Evolutionary conservation across 805 yeast species (phyloP).

Genomic region (Kodamaea leandrae): DNA sequence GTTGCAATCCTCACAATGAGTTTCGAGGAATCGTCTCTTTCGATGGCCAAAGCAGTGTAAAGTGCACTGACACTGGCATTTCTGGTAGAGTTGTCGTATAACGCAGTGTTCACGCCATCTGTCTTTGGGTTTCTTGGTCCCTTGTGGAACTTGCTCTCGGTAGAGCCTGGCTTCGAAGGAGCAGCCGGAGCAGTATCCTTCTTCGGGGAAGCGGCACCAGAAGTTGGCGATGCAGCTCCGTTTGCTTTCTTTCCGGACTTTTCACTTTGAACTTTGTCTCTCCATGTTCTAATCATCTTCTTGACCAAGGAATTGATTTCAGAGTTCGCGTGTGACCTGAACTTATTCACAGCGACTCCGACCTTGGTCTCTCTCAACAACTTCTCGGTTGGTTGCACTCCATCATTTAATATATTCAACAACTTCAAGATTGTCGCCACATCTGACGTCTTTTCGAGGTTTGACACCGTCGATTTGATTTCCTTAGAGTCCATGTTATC

Average conservation of each 20-base stretch:
- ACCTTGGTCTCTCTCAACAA: conserved; percentile 89
- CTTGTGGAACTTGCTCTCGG: conserved; percentile 37
- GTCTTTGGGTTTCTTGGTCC: conserved; percentile 74
- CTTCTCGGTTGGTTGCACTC: conserved; percentile 80
- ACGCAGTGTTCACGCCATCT: conserved; percentile 71
- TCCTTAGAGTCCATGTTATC: conserved; percentile 64
- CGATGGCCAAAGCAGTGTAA: conserved; percentile 87
- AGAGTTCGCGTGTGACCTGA: conserved; percentile 61
- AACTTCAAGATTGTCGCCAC: conserved; percentile 63
- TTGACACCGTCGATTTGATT: conserved; percentile 64
- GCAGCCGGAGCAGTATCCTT: conserved; percentile 1
- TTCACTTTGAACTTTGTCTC: conserved; percentile 75
- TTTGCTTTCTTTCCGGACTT: conserved; percentile 41
- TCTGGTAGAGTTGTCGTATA: conserved; percentile 76
- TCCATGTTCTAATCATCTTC: conserved; percentile 83
- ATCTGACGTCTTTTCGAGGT: conserved; percentile 71
- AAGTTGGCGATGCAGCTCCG: neutral
- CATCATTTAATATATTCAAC: conserved; percentile 60
- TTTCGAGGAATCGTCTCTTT: conserved; percentile 57
- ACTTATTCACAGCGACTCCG: conserved; percentile 94
- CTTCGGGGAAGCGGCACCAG: conserved; percentile 6
- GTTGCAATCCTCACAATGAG: conserved; percentile 62
- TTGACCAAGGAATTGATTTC: conserved; percentile 75
- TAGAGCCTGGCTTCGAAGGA: conserved; percentile 19
- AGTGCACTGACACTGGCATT: conserved; percentile 80